Conservation (phyloP, 345 rosid species). For the Populus euphratica region DNA sequence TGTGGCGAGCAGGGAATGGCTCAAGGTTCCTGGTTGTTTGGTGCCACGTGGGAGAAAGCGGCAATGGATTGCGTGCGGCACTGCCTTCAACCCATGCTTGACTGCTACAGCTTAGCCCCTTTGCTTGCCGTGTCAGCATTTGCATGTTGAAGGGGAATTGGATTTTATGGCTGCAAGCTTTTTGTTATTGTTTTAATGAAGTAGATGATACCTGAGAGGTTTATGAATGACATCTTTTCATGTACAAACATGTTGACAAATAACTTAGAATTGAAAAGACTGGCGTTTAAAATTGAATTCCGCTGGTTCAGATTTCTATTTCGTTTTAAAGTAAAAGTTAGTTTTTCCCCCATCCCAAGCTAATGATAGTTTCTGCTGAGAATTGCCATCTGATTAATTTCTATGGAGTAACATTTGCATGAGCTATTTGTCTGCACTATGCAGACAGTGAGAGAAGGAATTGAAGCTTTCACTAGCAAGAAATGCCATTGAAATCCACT, state of each 20-base stretch:
- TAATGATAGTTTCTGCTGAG: not conserved
- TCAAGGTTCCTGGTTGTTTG: constrained; percentile 74
- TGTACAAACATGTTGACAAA: constrained; percentile 1
- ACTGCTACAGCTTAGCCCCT: constrained; percentile 51
- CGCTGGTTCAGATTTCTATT: not conserved
- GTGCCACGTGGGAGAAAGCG: constrained; percentile 72
- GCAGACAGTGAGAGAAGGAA: not conserved
- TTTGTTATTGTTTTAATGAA: constrained; percentile 9
- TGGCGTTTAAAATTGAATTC: not conserved
- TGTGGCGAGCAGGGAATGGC: constrained; percentile 70
- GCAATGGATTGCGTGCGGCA: constrained; percentile 91
- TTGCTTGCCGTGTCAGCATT: constrained; percentile 7
- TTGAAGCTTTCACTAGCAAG: not conserved
- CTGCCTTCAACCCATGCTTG: constrained; percentile 80
- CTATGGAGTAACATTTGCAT: not conserved
- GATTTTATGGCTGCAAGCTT: constrained; percentile 16
- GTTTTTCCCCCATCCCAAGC: too few species aligned
- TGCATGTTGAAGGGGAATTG: not conserved
- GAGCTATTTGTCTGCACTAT: not conserved
- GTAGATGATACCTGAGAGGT: constrained; percentile 5
- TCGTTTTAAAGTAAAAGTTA: not conserved
- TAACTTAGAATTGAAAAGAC: not conserved
- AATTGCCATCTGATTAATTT: not conserved
- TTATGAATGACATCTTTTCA: not conserved
- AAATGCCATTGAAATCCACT: not conserved